These are phyloP conservation scores for Oryza meyeriana DNA, from an alignment of 176 grass and related monocot species.

Conservation along the genomic window DNA sequence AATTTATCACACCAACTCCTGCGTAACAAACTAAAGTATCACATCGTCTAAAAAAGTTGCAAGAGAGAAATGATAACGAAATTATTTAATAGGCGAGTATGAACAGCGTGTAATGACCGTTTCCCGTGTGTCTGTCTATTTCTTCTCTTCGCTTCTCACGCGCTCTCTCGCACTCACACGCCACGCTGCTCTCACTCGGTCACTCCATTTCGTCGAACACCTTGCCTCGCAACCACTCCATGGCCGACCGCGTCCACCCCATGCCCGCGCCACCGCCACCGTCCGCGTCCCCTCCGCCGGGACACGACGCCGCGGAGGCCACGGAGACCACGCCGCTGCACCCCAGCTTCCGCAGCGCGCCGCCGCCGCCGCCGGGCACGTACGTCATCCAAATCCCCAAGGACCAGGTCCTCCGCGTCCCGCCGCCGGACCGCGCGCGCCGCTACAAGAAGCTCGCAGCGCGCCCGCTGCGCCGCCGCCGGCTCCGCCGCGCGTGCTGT, in stretches of 20 bases:
- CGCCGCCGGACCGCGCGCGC: slow-evolving; percentile 57
- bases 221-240: not conserved
- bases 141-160: not conserved
- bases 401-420: slow-evolving; percentile 74
- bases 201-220: not conserved
- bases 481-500: slow-evolving; percentile 34
- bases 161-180: not conserved
- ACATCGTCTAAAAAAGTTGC: too few species aligned
- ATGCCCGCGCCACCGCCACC: not conserved
- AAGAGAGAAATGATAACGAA: not conserved
- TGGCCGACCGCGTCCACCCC: slow-evolving; percentile 54
- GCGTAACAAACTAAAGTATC: too few species aligned
- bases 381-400: slow-evolving; percentile 85
- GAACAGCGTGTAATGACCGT: not conserved
- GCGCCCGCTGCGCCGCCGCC: slow-evolving; percentile 37
- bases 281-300: not conserved
- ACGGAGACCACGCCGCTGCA: slow-evolving; percentile 25
- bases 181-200: not conserved
- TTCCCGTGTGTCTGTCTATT: not conserved
- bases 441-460: slow-evolving; percentile 41
- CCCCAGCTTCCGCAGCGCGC: slow-evolving; percentile 15
- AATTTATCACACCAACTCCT: too few species aligned
- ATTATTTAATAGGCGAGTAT: not conserved
- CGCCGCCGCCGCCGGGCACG: slow-evolving; percentile 5
- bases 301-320: not conserved